These are phyloP conservation scores for Trichoderma orchidacearum DNA, from an alignment of 495 filamentous ascomycete species.

Conservation along the genomic window DNA sequence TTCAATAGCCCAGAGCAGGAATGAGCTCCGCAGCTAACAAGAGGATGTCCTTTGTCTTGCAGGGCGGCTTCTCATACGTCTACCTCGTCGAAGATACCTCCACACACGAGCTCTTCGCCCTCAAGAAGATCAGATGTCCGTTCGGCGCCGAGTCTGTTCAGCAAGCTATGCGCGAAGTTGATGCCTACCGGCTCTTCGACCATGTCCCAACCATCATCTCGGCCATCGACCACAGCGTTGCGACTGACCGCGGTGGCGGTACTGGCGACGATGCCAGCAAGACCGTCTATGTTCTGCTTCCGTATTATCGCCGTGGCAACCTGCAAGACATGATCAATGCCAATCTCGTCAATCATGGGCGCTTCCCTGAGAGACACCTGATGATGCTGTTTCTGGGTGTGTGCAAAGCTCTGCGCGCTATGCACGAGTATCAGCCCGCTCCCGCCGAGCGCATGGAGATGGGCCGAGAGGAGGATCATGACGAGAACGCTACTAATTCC, in stretches of 20 bases:
- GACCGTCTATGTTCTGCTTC: slow-evolving; percentile 91
- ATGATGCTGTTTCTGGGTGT: slow-evolving; percentile 89
- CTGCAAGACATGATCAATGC: slow-evolving; percentile 97
- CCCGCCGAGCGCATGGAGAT: slow-evolving; percentile 36
- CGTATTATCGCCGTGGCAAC: slow-evolving; percentile 89
- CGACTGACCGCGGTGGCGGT: slow-evolving; percentile 28
- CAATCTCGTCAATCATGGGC: slow-evolving; percentile 92
- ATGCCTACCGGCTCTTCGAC: slow-evolving; percentile 84
- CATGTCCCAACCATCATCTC: slow-evolving; percentile 79
- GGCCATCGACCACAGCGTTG: slow-evolving; percentile 66
- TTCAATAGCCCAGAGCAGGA: too few relatives aligned
- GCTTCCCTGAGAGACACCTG: slow-evolving; percentile 73
- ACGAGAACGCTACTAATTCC: slow-evolving; percentile 32
- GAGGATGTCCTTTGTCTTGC: too few relatives aligned
- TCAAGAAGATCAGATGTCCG: slow-evolving; percentile 96
- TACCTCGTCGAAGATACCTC: slow-evolving; percentile 90
- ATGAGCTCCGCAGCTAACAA: too few relatives aligned
- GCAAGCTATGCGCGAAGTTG: slow-evolving; percentile 89
- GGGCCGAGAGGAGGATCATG: slow-evolving; percentile 12
- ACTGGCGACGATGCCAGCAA: slow-evolving; percentile 55
- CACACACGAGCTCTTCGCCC: slow-evolving; percentile 69
- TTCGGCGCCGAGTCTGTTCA: slow-evolving; percentile 93
- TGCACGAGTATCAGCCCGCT: slow-evolving; percentile 69
- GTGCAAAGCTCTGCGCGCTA: slow-evolving; percentile 70
- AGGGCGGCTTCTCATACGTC: slow-evolving; percentile 96